A percentile compares a stretch with the other conserved stretches of the same genome.
phyloP scores from a whole-genome alignment of 768 basidiomycete genomes.

The Lanmaoa rubissima region DNA sequence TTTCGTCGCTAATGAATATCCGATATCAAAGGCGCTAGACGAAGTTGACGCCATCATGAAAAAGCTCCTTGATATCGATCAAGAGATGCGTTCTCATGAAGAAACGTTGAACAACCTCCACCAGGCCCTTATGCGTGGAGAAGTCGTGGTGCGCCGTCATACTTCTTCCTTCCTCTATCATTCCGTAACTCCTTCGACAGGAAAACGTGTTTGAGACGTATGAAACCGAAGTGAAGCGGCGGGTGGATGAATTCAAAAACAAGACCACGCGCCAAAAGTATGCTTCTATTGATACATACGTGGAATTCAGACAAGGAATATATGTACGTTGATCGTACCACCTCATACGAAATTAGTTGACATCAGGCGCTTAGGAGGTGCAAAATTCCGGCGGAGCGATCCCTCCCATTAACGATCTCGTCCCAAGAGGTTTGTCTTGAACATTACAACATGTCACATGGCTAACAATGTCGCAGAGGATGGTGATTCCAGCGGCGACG shows the following conservation, averaged over 20 bases:
- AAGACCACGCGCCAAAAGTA: slow-evolving; percentile 82
- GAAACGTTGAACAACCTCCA: slow-evolving; percentile 52
- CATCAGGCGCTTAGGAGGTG: slow-evolving; percentile 49
- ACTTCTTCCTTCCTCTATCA: neutral
- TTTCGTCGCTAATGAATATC: neutral
- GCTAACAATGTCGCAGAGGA: slow-evolving; percentile 50
- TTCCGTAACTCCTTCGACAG: slow-evolving; percentile 34
- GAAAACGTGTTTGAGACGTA: slow-evolving; percentile 52
- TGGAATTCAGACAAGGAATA: slow-evolving; percentile 59
- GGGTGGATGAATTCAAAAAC: slow-evolving; percentile 45
- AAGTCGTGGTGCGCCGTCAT: slow-evolving; percentile 51
- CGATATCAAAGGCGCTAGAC: slow-evolving; percentile 43
- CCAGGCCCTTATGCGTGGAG: slow-evolving; percentile 53
- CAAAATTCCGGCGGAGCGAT: slow-evolving; percentile 64
- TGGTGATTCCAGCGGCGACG: slow-evolving; percentile 78
- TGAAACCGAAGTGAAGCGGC: slow-evolving; percentile 40
- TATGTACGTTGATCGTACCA: slow-evolving; percentile 48
- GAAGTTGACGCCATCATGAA: slow-evolving; percentile 69
- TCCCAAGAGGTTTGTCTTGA: slow-evolving; percentile 57
- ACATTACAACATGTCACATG: too few species aligned
- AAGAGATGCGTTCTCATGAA: slow-evolving; percentile 59
- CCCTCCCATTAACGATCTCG: slow-evolving; percentile 74
- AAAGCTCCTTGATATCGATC: slow-evolving; percentile 62
- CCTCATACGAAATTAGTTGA: slow-evolving; percentile 6
- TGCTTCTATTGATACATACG: slow-evolving; percentile 57